Conservation (phyloP, 176 grass and related monocot species). For the Oryza rufipogon region DNA sequence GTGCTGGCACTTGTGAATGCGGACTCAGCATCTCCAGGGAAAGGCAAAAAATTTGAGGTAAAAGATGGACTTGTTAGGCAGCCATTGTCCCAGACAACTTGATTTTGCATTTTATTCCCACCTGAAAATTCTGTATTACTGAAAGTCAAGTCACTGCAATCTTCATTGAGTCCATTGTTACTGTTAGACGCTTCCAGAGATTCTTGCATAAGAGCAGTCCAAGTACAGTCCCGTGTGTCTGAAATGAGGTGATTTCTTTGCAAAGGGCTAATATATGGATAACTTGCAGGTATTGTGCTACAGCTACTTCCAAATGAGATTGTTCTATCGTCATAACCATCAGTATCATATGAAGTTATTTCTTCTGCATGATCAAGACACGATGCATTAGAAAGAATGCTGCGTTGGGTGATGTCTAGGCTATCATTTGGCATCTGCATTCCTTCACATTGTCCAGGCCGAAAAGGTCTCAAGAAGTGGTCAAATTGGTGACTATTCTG, state of each 20-base stretch:
- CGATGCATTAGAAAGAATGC: constrained; percentile 43
- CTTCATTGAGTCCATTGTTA: constrained; percentile 53
- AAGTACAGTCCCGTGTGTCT: constrained; percentile 42
- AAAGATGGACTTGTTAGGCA: constrained; percentile 61
- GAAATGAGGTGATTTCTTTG: constrained; percentile 48
- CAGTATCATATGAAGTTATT: constrained; percentile 43
- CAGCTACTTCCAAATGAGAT: constrained; percentile 54
- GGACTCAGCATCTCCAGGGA: constrained; percentile 50
- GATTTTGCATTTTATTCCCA: constrained; percentile 46
- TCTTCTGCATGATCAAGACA: constrained; percentile 57
- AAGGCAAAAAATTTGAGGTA: constrained; percentile 52
- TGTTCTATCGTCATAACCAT: constrained; percentile 48
- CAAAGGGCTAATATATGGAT: constrained; percentile 42
- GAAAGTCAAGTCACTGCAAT: constrained; percentile 64
- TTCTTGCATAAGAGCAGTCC: constrained; percentile 59
- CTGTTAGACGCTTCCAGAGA: constrained; percentile 46
- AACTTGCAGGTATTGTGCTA: constrained; percentile 41
- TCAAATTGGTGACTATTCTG: constrained; percentile 27
- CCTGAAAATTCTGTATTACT: constrained; percentile 50
- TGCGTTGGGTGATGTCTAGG: constrained; percentile 8
- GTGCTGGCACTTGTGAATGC: constrained; percentile 40
- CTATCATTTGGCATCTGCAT: constrained; percentile 22
- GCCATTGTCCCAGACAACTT: constrained; percentile 53
- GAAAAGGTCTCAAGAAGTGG: constrained; percentile 19
- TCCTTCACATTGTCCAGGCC: constrained; percentile 33